Percentiles rank a stretch among this genome's conserved stretches.
Evolutionary conservation across 495 filamentous ascomycete species (phyloP).

Genomic region (Penicillium egyptiacum): DNA sequence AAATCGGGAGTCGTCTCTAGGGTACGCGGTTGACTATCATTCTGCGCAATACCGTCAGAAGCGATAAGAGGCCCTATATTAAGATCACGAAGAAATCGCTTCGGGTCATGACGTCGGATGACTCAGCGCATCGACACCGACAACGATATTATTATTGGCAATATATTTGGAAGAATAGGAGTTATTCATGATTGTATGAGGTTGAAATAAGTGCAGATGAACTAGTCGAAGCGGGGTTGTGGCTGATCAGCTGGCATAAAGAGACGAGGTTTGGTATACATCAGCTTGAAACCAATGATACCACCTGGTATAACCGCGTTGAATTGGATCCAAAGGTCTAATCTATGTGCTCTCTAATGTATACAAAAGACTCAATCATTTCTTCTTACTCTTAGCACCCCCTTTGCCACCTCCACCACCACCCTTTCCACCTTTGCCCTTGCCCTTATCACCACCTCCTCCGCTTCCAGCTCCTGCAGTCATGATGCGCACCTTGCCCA

Average conservation of each 20-base stretch:
- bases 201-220: neutral
- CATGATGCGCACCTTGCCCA: conserved; percentile 84
- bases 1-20: conserved; percentile 4
- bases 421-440: conserved; percentile 44
- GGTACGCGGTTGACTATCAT: conserved; percentile 18
- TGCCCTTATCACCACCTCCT: conserved; percentile 46
- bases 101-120: conserved; percentile 34
- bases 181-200: neutral
- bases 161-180: neutral
- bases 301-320: neutral
- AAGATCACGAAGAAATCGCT: conserved; percentile 13
- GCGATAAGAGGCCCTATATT: conserved; percentile 5
- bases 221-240: neutral
- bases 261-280: neutral
- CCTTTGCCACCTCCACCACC: conserved; percentile 46
- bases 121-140: conserved; percentile 21
- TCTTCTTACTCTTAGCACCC: conserved; percentile 42
- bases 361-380: conserved; percentile 18
- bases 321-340: conserved; percentile 5
- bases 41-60: conserved; percentile 11
- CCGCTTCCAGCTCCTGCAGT: conserved; percentile 46
- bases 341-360: conserved; percentile 14
- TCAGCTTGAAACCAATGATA: neutral
- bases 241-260: neutral
- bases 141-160: neutral